Percentiles rank a stretch among this genome's conserved stretches.
These are phyloP conservation scores for Medicago ruthenica DNA, from an alignment of 306 rosid species.

Conservation along the genomic window DNA sequence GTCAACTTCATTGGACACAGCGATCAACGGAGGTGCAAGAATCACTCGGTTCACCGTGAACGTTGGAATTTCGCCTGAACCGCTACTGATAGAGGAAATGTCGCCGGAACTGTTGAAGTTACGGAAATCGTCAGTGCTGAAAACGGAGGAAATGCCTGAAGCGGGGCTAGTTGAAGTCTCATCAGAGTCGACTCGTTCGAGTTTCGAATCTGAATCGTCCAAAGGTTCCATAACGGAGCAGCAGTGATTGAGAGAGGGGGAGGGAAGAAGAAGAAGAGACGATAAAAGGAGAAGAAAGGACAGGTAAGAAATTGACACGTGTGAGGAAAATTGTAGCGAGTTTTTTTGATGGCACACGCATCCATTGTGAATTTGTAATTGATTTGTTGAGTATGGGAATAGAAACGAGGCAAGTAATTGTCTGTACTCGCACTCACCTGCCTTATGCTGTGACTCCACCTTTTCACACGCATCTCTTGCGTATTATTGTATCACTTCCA, in stretches of 20 bases:
- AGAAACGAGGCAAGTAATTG: slow-evolving; percentile 18
- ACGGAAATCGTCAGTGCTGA: slow-evolving; percentile 46
- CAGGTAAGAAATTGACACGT: slow-evolving; percentile 63
- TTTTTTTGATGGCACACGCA: slow-evolving; percentile 67
- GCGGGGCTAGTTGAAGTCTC: slow-evolving; percentile 46
- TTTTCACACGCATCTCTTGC: too few species aligned
- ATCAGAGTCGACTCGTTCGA: slow-evolving; percentile 57
- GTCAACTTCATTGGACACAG: neutral
- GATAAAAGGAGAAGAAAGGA: slow-evolving; percentile 56
- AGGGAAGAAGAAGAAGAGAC: neutral
- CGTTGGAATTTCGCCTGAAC: slow-evolving; percentile 68
- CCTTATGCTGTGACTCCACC: slow-evolving; percentile 41
- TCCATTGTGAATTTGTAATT: slow-evolving; percentile 43
- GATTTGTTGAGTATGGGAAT: slow-evolving; percentile 7
- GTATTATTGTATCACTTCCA: too few species aligned
- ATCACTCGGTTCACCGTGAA: slow-evolving; percentile 22
- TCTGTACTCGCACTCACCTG: slow-evolving; percentile 45
- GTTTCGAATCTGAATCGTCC: slow-evolving; percentile 47
- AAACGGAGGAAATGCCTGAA: slow-evolving; percentile 52
- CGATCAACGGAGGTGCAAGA: slow-evolving; percentile 2
- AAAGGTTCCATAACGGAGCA: slow-evolving; percentile 27
- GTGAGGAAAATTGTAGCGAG: slow-evolving; percentile 42
- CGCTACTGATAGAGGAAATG: slow-evolving; percentile 53
- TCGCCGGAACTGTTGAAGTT: slow-evolving; percentile 57
- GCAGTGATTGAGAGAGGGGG: neutral